These are phyloP conservation scores for Blakeslea trispora DNA, from an alignment of 371 early-diverging fungal species.

Conservation along the genomic window DNA sequence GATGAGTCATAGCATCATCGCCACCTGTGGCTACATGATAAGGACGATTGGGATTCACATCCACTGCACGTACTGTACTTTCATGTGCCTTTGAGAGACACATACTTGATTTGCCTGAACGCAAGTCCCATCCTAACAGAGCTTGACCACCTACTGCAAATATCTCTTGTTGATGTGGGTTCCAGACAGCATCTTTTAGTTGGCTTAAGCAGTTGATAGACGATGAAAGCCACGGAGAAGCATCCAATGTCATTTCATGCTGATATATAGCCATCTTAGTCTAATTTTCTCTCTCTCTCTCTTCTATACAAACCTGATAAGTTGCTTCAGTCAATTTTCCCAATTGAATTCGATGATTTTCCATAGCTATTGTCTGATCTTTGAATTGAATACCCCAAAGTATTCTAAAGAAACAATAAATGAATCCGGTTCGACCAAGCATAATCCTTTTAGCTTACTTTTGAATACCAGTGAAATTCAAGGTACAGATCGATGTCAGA, in stretches of 20 bases:
- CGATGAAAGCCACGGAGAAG: conserved; percentile 13
- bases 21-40: conserved; percentile 81
- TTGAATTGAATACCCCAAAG: conserved; percentile 41
- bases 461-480: conserved; percentile 21
- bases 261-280: no score
- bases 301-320: no score
- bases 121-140: conserved; percentile 75
- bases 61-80: conserved; percentile 69
- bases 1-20: conserved; percentile 78
- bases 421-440: no score
- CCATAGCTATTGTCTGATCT: conserved; percentile 27
- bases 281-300: background rate
- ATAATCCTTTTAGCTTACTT: no score
- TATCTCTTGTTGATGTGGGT: conserved; percentile 66
- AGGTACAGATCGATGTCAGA: conserved; percentile 5
- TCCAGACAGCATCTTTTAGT: conserved; percentile 69
- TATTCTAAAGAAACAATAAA: conserved; percentile 36
- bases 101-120: conserved; percentile 50
- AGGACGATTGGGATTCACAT: conserved; percentile 86
- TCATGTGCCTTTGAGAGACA: conserved; percentile 62
- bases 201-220: conserved; percentile 10
- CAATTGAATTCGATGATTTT: conserved; percentile 20
- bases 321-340: conserved; percentile 14
- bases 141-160: conserved; percentile 58
- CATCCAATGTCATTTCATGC: conserved; percentile 17